Conservation (phyloP, 1,284 basidiomycete genomes). For the Hypsizygus ulmarius region DNA sequence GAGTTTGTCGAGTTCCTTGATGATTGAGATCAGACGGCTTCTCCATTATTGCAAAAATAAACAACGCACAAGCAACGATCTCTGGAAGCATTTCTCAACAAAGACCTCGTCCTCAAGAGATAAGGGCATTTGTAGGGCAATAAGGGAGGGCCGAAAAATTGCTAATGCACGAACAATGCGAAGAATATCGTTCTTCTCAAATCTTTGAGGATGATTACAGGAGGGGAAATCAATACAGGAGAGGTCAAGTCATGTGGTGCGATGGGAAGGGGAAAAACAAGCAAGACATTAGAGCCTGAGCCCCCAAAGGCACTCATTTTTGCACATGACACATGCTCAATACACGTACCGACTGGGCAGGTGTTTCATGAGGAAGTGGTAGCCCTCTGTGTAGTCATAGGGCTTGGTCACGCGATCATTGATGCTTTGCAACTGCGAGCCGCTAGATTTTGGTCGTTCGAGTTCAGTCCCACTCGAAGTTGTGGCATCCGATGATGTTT, state of each 20-base stretch:
- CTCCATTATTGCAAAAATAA: conserved; percentile 7
- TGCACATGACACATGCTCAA: conserved; percentile 28
- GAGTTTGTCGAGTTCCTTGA: conserved; percentile 91
- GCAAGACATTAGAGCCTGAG: conserved; percentile 42
- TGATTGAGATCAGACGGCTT: conserved; percentile 11
- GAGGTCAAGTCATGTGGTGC: conserved; percentile 7
- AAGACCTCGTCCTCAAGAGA: conserved; percentile 93
- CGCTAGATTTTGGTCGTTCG: conserved; percentile 27
- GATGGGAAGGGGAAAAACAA: conserved; percentile 18
- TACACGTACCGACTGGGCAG: conserved; percentile 74
- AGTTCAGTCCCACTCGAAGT: conserved; percentile 32
- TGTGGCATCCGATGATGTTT: conserved; percentile 30
- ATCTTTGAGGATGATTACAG: conserved; percentile 48
- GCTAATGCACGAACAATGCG: conserved; percentile 93
- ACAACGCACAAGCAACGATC: conserved; percentile 76
- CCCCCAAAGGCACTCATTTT: conserved; percentile 37
- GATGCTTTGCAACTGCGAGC: conserved; percentile 58
- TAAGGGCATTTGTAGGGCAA: conserved; percentile 94
- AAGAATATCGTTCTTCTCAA: conserved; percentile 93
- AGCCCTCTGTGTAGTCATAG: conserved; percentile 92
- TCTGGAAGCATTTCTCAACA: conserved; percentile 93
- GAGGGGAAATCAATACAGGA: conserved; percentile 13
- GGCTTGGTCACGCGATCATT: conserved; percentile 76
- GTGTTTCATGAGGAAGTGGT: conserved; percentile 93
- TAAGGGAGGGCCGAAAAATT: conserved; percentile 92